Evolutionary conservation across 1,284 basidiomycete genomes (phyloP).

Genomic region (Wallemia mellicola): DNA sequence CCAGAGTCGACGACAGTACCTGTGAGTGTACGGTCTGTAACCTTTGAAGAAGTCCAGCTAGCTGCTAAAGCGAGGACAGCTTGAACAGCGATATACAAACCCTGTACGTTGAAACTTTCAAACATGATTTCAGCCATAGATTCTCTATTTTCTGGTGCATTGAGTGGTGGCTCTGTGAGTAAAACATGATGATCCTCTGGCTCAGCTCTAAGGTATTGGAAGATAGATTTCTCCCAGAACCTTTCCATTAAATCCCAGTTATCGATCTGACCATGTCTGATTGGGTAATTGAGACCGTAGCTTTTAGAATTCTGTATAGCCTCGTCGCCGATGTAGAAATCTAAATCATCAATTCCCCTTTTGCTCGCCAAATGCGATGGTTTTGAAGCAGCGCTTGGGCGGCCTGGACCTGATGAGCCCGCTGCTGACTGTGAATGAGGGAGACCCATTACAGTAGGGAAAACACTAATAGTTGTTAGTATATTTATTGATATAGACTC

Average conservation of each 20-base stretch:
- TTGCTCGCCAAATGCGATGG: constrained; percentile 82
- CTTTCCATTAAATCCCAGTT: constrained; percentile 99
- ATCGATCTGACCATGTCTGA: constrained; percentile 91
- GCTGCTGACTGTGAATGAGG: constrained; percentile 17
- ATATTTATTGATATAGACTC: constrained; percentile 11
- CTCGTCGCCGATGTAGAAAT: constrained; percentile 98
- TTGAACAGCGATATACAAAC: constrained; percentile 92
- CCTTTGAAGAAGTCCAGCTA: constrained; percentile 81
- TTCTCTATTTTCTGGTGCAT: constrained; percentile 94
- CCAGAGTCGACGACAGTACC: constrained; percentile 97
- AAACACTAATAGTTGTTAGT: constrained; percentile 23
- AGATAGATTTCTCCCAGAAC: constrained; percentile 99
- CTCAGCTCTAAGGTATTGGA: constrained; percentile 95
- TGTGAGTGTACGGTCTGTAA: constrained; percentile 71
- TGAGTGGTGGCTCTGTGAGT: constrained; percentile 88
- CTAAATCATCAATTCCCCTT: constrained; percentile 91
- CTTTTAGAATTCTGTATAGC: constrained; percentile 72
- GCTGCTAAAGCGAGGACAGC: constrained; percentile 96
- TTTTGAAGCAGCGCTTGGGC: constrained; percentile 46
- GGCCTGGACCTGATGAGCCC: constrained; percentile 20
- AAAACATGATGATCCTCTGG: constrained; percentile 98
- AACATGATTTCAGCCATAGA: constrained; percentile 99
- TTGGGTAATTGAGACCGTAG: constrained; percentile 87
- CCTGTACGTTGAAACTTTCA: constrained; percentile 94
- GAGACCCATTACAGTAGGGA: constrained; percentile 69